phyloP scores from a whole-genome alignment of 2,329 filamentous ascomycete genomes.

The Colletotrichum chlorophyti region DNA sequence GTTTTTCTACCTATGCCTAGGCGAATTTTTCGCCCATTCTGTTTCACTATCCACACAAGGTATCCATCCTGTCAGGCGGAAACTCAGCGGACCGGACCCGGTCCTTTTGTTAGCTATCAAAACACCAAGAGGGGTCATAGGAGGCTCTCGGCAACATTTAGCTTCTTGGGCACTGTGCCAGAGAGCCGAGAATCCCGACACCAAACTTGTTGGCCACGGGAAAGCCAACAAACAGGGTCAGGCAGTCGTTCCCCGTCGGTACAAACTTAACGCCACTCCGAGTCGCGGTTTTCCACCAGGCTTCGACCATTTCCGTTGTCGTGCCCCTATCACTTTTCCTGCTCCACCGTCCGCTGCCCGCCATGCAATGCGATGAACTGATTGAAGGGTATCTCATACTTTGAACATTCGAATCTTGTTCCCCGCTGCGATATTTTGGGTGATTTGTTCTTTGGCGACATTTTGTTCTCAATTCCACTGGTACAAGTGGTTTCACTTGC shows the following conservation, averaged over 20 bases:
- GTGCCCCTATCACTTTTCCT: not conserved
- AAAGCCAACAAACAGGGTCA: no score
- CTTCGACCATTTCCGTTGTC: not conserved
- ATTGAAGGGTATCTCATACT: constrained; percentile 28
- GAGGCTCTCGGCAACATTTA: constrained; percentile 4
- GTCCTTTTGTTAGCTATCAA: not conserved
- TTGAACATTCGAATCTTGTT: constrained; percentile 19
- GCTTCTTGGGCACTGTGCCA: not conserved
- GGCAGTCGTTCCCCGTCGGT: constrained; percentile 2
- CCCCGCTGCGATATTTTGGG: constrained; percentile 17
- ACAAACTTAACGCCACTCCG: constrained; percentile 3
- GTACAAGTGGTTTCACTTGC: constrained; percentile 18
- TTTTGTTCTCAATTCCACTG: not conserved
- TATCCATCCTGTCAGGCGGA: constrained; percentile 17
- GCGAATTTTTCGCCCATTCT: not conserved
- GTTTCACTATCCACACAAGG: constrained; percentile 4
- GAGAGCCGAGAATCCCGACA: constrained; percentile 20
- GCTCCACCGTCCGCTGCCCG: constrained; percentile 8
- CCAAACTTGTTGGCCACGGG: not conserved
- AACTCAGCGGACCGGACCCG: not conserved
- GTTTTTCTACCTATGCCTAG: constrained; percentile 10
- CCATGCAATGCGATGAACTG: constrained; percentile 25
- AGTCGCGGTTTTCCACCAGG: not conserved
- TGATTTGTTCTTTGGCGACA: constrained; percentile 3
- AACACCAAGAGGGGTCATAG: not conserved